Evolutionary conservation across 164 flowering plant species (phyloP).

Genomic region (Umbilicus rupestris): DNA sequence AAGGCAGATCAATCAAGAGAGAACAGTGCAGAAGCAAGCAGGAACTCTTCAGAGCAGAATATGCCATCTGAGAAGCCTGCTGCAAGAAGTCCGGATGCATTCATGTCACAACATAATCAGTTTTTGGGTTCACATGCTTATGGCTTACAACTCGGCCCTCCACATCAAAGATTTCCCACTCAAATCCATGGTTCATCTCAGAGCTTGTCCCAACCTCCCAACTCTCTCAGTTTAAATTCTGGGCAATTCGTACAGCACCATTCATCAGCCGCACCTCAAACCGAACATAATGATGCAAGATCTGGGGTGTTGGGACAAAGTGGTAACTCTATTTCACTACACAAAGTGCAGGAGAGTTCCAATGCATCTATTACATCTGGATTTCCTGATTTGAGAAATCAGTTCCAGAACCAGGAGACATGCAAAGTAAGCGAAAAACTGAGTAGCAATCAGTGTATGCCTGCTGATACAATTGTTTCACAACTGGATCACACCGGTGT

Average conservation of each 20-base stretch:
- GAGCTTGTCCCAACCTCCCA: slow-evolving; percentile 23
- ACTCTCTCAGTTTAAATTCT: slow-evolving; percentile 23
- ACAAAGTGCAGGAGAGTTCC: slow-evolving; percentile 21
- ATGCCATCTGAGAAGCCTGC: slow-evolving; percentile 32
- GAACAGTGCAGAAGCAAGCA: slow-evolving; percentile 17
- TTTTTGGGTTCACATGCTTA: slow-evolving; percentile 53
- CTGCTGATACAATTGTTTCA: slow-evolving; percentile 28
- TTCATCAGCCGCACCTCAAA: slow-evolving; percentile 21
- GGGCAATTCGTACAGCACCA: slow-evolving; percentile 21
- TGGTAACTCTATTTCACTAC: slow-evolving; percentile 20
- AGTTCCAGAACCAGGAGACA: slow-evolving; percentile 23
- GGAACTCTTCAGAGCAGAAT: slow-evolving; percentile 35
- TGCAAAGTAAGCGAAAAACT: slow-evolving; percentile 24
- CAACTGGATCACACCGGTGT: slow-evolving; percentile 19
- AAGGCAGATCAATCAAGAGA: slow-evolving; percentile 74
- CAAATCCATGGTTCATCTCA: slow-evolving; percentile 31
- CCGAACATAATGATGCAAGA: slow-evolving; percentile 23
- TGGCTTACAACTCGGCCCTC: slow-evolving; percentile 66
- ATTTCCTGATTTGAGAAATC: slow-evolving; percentile 27
- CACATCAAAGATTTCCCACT: slow-evolving; percentile 41
- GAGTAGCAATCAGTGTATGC: slow-evolving; percentile 19
- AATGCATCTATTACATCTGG: slow-evolving; percentile 25
- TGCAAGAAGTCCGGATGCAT: slow-evolving; percentile 38
- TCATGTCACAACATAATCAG: slow-evolving; percentile 37
- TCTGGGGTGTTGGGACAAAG: slow-evolving; percentile 21